phyloP scores from a whole-genome alignment of 163 green algal genomes.

The Coccomyxa subellipsoidea region DNA sequence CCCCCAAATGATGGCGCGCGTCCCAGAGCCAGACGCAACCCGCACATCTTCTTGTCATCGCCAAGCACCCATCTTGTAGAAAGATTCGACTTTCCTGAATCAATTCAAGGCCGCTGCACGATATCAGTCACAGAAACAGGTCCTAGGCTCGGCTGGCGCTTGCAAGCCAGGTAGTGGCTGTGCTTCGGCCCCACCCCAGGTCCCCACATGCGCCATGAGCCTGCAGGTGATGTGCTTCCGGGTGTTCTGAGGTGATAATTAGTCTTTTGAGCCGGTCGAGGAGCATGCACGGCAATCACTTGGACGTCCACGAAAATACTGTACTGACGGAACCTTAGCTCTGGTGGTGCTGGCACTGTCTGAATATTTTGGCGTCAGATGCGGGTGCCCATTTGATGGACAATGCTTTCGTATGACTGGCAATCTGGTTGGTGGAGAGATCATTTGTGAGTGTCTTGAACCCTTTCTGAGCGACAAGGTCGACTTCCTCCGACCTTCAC shows the following conservation, averaged over 20 bases:
- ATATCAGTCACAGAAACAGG: not conserved
- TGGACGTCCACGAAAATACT: not conserved
- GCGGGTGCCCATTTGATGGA: no score
- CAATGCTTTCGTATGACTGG: no score
- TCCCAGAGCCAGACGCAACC: not conserved
- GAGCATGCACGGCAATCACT: not conserved
- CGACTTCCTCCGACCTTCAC: not conserved
- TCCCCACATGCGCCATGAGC: constrained; percentile 3
- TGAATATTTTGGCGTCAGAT: not conserved
- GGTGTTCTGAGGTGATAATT: not conserved
- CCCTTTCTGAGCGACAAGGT: not conserved
- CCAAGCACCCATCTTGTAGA: not conserved
- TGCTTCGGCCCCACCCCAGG: no score
- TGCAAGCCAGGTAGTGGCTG: not conserved
- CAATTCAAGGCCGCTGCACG: no score
- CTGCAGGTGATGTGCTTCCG: not conserved
- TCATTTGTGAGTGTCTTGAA: no score
- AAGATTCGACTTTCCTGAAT: not conserved
- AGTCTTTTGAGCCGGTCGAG: not conserved
- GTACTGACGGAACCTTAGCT: not conserved
- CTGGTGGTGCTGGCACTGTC: not conserved
- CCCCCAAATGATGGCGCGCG: not conserved
- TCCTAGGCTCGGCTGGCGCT: not conserved
- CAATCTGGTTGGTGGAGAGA: no score
- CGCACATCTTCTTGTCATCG: not conserved